These are phyloP conservation scores for Starmerella stellata DNA, from an alignment of 805 yeast genomes.

Conservation along the genomic window DNA sequence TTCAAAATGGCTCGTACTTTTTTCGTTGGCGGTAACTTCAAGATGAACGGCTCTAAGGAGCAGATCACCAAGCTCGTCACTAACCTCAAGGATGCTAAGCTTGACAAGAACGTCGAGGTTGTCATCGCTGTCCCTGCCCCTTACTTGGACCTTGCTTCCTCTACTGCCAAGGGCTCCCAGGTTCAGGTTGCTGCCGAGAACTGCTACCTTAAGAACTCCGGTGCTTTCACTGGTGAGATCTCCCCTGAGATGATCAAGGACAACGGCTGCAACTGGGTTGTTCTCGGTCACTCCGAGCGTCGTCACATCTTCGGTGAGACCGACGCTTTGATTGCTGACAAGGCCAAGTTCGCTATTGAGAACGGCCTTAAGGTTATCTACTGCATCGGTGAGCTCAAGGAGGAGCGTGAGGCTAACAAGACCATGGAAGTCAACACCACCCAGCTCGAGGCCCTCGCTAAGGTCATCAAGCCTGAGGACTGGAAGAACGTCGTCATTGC, in stretches of 20 bases:
- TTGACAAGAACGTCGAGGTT: conserved; percentile 70
- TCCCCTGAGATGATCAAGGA: conserved; percentile 79
- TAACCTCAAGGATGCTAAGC: conserved; percentile 56
- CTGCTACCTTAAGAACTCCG: conserved; percentile 67
- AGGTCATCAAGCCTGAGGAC: conserved; percentile 46
- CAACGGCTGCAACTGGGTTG: conserved; percentile 82
- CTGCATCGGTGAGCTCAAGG: conserved; percentile 95
- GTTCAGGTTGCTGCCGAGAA: conserved; percentile 84
- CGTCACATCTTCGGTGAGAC: conserved; percentile 81
- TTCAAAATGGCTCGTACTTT: conserved; percentile 55
- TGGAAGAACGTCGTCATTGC: conserved; percentile 90
- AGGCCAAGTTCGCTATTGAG: conserved; percentile 86
- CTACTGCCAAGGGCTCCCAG: conserved; percentile 45
- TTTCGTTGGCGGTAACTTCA: conserved; percentile 98
- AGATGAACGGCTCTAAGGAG: conserved; percentile 86
- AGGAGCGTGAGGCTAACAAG: conserved; percentile 77
- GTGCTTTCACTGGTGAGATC: conserved; percentile 97
- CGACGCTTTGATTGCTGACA: conserved; percentile 80
- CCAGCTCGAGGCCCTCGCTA: conserved; percentile 79
- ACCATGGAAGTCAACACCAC: conserved; percentile 74
- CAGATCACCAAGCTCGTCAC: conserved; percentile 72
- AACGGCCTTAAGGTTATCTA: conserved; percentile 77
- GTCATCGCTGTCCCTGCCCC: conserved; percentile 94
- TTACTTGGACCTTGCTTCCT: conserved; percentile 62
- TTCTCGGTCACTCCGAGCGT: conserved; percentile 97